Percentiles rank a stretch among this genome's conserved stretches.
Evolutionary conservation across 2,329 filamentous ascomycete species (phyloP).

Genomic region (Colletotrichum lindemuthianum): DNA sequence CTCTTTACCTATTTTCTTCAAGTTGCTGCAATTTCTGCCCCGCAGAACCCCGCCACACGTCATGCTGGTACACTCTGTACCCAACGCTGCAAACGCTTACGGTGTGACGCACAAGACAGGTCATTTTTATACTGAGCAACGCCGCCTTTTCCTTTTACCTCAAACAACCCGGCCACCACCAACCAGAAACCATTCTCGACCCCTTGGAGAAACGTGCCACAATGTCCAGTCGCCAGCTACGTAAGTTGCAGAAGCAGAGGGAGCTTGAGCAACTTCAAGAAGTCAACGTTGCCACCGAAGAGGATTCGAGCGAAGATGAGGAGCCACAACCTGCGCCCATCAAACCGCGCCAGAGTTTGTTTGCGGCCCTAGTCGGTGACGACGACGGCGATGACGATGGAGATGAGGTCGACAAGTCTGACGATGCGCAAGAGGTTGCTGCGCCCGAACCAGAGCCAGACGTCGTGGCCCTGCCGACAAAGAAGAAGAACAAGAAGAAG

Average conservation of each 20-base stretch:
- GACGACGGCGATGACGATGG: conserved; percentile 47
- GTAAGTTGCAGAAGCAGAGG: conserved; percentile 62
- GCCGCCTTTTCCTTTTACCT: no score
- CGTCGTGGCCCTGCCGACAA: conserved; percentile 35
- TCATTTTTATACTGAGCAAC: neutral
- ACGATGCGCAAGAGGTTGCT: conserved; percentile 41
- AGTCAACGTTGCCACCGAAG: conserved; percentile 43
- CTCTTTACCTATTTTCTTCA: neutral
- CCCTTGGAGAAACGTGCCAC: conserved; percentile 10
- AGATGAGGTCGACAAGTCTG: conserved; percentile 47
- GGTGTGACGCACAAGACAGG: conserved; percentile 32
- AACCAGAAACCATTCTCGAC: neutral
- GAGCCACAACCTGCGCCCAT: conserved; percentile 45
- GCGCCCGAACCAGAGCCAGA: conserved; percentile 37
- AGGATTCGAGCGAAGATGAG: conserved; percentile 42
- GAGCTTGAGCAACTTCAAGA: conserved; percentile 50
- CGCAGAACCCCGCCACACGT: conserved; percentile 37
- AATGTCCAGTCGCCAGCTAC: conserved; percentile 64
- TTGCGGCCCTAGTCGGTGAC: conserved; percentile 61
- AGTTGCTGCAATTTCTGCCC: conserved; percentile 17
- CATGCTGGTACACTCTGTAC: conserved; percentile 11
- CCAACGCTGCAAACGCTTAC: neutral
- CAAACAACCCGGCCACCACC: neutral
- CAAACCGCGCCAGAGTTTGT: conserved; percentile 57
- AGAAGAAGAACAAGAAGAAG: conserved; percentile 51